A percentile compares a stretch with the other conserved stretches of the same genome.
Conservation (phyloP, 2,329 filamentous ascomycete genomes). For the Exophiala sp. region DNA sequence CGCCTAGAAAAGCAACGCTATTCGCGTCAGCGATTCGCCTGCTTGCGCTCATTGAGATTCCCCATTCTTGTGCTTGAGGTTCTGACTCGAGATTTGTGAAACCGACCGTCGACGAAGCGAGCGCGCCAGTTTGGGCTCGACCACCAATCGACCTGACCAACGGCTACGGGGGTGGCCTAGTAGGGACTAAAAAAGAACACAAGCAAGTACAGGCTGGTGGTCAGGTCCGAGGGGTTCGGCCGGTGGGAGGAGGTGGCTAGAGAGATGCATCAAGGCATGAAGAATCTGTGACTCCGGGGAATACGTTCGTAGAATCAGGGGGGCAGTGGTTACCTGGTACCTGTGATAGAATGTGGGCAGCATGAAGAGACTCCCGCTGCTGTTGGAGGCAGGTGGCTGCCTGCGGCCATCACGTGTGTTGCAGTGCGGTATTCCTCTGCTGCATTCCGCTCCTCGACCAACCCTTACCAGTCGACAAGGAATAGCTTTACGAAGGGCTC, state of each 20-base stretch:
- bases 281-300: no score
- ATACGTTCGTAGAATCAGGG: no score
- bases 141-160: background rate
- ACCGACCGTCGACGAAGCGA: slow-evolving; percentile 13
- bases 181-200: no score
- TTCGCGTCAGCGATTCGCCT: background rate
- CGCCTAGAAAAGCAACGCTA: background rate
- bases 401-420: background rate
- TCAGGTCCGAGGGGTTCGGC: no score
- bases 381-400: background rate
- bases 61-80: background rate
- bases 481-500: no score
- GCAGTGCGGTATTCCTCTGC: slow-evolving; percentile 7
- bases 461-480: background rate
- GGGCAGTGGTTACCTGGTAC: no score
- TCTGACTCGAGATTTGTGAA: slow-evolving; percentile 8
- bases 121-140: slow-evolving; percentile 16
- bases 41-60: background rate
- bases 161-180: no score
- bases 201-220: no score
- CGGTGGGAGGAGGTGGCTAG: no score
- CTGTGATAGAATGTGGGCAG: no score
- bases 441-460: background rate
- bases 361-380: no score
- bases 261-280: no score